Evolutionary conservation across 139 green algal genomes (phyloP), one percentile per base, ranked within the genome.

Genomic region (Chlamydomonas schloesseri): DNA sequence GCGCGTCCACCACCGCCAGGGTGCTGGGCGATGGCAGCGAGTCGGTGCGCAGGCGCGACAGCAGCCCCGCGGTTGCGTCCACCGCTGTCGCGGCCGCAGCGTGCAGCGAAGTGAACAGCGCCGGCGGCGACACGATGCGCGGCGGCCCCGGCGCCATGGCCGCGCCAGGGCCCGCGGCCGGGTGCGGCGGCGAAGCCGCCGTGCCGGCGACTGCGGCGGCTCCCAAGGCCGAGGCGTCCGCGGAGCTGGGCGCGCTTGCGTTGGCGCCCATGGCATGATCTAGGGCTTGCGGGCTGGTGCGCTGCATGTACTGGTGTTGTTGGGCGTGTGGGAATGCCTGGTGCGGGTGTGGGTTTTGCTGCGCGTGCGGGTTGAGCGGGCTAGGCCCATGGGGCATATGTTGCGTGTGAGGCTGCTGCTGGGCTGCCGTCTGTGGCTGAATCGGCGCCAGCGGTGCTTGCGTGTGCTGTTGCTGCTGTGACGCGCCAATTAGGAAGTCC

Each of bases 11-110:
- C 2, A 78, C 53, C 67, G 68, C 67, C 31, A 86, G 31, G 8
- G 80, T 77, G 31, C 6, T 4, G 31, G 80, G 80, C 26, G 80
- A 86, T 3, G 80, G 80, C 29, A 86, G 80, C 13, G 67, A 78
- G n/a, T 86, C 80, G 80, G 67, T 86, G 26, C 67, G 47, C 23
- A 86, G 80, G 2, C 80, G 80, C 21, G 69, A 26, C 36, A 86
- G 58, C 37, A 73, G 29, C 24, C 76, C 76, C 29, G 34, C 36
- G 53, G 34, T 47, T 10, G 17, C 42, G 37, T 62, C 37, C 3
- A 9, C 60, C 15, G 26, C 28, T 11, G 6, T 37, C 13, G 34
- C 64, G 6, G 36, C 36, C 4, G 46, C 42, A 8, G 42, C 42
- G 65, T 53, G 77, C 42, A 84, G 62, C 0, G 77, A 84, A 17